Conservation (phyloP, 2,329 filamentous ascomycete species). For the Arthroderma uncinatum region DNA sequence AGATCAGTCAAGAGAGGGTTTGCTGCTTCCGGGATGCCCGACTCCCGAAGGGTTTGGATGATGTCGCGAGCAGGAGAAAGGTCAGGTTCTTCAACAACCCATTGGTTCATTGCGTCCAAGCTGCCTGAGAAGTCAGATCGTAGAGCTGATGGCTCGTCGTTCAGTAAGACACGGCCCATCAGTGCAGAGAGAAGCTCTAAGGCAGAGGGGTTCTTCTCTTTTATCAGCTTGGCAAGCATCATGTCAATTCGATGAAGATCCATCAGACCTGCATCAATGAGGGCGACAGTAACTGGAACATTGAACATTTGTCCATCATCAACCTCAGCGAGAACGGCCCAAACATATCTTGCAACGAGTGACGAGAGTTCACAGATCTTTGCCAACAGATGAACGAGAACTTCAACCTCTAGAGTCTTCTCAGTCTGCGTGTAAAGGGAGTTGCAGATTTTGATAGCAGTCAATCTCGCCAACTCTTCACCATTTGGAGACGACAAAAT, state of each 20-base stretch:
- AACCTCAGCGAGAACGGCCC: slow-evolving; percentile 38
- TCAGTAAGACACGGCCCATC: slow-evolving; percentile 66
- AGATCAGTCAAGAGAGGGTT: slow-evolving; percentile 47
- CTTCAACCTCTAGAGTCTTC: slow-evolving; percentile 49
- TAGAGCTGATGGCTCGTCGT: slow-evolving; percentile 63
- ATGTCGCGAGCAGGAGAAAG: slow-evolving; percentile 58
- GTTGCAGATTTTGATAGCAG: slow-evolving; percentile 47
- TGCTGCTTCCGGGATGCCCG: slow-evolving; percentile 45
- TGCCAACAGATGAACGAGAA: slow-evolving; percentile 50
- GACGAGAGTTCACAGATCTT: slow-evolving; percentile 53
- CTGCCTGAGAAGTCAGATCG: slow-evolving; percentile 79
- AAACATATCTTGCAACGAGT: slow-evolving; percentile 43
- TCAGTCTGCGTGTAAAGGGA: slow-evolving; percentile 46
- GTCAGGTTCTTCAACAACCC: slow-evolving; percentile 63
- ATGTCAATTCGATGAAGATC: slow-evolving; percentile 56
- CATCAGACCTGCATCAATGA: slow-evolving; percentile 50
- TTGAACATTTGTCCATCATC: slow-evolving; percentile 54
- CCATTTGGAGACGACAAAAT: slow-evolving; percentile 46
- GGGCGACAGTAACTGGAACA: slow-evolving; percentile 48
- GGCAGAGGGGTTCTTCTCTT: slow-evolving; percentile 57
- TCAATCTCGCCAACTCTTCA: slow-evolving; percentile 45
- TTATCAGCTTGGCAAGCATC: slow-evolving; percentile 61
- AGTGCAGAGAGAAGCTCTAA: slow-evolving; percentile 71
- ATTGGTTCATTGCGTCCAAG: slow-evolving; percentile 67
- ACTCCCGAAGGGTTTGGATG: slow-evolving; percentile 51